These are phyloP conservation scores for Lomentospora prolificans DNA, from an alignment of 2,329 filamentous ascomycete genomes.

Conservation along the genomic window DNA sequence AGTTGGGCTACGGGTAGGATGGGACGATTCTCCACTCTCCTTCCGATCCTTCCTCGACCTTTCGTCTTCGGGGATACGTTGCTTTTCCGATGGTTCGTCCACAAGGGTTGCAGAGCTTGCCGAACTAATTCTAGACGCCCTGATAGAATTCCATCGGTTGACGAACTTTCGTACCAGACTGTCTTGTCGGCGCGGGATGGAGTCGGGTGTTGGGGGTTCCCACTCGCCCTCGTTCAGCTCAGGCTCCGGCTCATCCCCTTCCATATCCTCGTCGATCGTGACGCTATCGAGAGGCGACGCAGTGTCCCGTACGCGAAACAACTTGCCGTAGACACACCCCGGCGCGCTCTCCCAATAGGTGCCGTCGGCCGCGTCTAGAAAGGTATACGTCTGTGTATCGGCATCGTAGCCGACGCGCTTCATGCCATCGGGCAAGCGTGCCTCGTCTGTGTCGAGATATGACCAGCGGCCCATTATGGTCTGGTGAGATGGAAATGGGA, in stretches of 20 bases:
- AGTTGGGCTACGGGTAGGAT: too few relatives aligned
- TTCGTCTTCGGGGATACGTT: background rate
- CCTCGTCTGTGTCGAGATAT: slow-evolving; percentile 34
- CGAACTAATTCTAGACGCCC: background rate
- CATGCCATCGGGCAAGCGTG: slow-evolving; percentile 46
- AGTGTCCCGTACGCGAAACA: background rate
- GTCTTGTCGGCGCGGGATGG: background rate
- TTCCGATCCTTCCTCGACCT: background rate
- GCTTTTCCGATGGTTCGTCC: too few relatives aligned
- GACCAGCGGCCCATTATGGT: slow-evolving; percentile 29
- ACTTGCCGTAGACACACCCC: background rate
- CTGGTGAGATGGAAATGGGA: background rate
- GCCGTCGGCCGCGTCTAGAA: slow-evolving; percentile 33
- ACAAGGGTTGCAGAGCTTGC: background rate
- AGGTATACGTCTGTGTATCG: slow-evolving; percentile 43
- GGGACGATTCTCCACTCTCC: too few relatives aligned
- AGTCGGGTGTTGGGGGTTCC: background rate
- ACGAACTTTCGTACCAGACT: background rate
- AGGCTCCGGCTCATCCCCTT: background rate
- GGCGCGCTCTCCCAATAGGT: slow-evolving; percentile 36
- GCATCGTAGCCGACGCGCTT: slow-evolving; percentile 45
- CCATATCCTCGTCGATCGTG: background rate
- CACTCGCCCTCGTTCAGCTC: background rate
- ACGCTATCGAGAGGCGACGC: background rate
- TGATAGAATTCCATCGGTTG: background rate